Base-by-base conservation (phyloP, 192 early-diverging fungal genomes). In the Dissophora ornata region DNA sequence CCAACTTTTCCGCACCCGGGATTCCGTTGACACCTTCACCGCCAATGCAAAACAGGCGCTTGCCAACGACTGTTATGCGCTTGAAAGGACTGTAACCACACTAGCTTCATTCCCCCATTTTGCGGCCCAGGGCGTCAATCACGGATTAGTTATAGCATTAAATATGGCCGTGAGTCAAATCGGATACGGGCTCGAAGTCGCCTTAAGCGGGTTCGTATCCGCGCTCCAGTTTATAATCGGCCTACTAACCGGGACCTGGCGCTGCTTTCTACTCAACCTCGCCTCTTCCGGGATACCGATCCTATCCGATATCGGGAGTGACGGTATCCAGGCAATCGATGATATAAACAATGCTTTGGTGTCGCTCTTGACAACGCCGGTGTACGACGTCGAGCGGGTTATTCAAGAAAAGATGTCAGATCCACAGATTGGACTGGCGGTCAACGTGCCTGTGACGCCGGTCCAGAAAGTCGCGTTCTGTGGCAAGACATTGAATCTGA, bases 191-290 rank as follows among this genome's bases (percentile, higher is more conserved):
- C 51, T 75, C 7, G 49, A 48, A 10, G 41, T 67, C 3, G 42
- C 61, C 10, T 26, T 75, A 16, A 45, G 22, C 16, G 71, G 71
- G n/a, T n/a, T 75, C 2, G 16, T 75, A 16, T 34, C 55, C 9
- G 49, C 71, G 10, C 6, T 75, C 7, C 57, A 67, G 10, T 53
- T 66, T 1, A 34, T 61, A 4, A 34, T 67, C 32, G 25, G 28
- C 12, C 24, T 75, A 4, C 45, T 75, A 12, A 75, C 63, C 11
- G 63, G 71, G 19, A 75, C 57, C 12, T 75, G 71, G 71, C 62
- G 62, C 25, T 75, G 71, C 28, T 75, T 75, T 34, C 32, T 75
- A n/a, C 21, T 4, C 15, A 63, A 67, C n/a, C 25, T 75, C 15
- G 49, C 58, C 3, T 25, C 46, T 21, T 61, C 63, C 0, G 63